These are phyloP conservation scores for Prototheca stagnorum DNA, from an alignment of 163 green algal genomes.

Conservation along the genomic window DNA sequence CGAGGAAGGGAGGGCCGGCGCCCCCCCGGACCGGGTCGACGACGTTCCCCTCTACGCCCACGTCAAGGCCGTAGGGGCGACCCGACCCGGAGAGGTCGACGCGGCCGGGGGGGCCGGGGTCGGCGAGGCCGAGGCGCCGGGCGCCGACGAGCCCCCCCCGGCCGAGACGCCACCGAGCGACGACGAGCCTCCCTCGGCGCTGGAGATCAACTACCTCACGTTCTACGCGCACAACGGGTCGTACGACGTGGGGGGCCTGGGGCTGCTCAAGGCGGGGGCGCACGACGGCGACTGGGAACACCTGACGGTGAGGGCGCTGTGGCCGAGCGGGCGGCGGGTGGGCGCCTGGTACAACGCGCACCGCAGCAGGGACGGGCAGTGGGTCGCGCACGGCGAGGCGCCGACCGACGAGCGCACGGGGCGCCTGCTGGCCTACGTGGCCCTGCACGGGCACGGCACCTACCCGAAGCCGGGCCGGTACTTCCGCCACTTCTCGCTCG, in stretches of 20 bases:
- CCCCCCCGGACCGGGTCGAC: not conserved
- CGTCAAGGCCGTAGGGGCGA: not conserved
- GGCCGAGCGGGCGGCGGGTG: conserved; percentile 6
- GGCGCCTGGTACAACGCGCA: conserved; percentile 33
- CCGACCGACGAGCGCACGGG: not conserved
- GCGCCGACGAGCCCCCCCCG: not conserved
- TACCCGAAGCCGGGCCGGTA: conserved; percentile 16
- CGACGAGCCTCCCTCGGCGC: not conserved
- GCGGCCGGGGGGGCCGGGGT: not conserved
- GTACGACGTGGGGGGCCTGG: conserved; percentile 8
- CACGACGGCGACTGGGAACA: conserved; percentile 37
- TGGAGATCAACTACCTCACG: conserved; percentile 30
- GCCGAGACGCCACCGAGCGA: not conserved
- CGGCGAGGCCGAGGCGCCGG: not conserved
- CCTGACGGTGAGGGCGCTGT: conserved; percentile 8
- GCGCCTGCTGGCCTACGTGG: conserved; percentile 13
- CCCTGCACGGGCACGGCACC: conserved; percentile 24
- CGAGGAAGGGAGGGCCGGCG: not conserved
- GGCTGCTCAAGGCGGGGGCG: conserved; percentile 7
- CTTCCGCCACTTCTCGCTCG: conserved; percentile 13
- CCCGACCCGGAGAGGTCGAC: not conserved
- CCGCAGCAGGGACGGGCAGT: conserved; percentile 20
- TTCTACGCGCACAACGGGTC: conserved; percentile 25
- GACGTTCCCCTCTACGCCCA: not conserved
- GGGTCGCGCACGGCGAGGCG: conserved; percentile 8